Evolutionary conservation across 1,284 basidiomycete genomes (phyloP).

Genomic region (Dichomitus squalens): DNA sequence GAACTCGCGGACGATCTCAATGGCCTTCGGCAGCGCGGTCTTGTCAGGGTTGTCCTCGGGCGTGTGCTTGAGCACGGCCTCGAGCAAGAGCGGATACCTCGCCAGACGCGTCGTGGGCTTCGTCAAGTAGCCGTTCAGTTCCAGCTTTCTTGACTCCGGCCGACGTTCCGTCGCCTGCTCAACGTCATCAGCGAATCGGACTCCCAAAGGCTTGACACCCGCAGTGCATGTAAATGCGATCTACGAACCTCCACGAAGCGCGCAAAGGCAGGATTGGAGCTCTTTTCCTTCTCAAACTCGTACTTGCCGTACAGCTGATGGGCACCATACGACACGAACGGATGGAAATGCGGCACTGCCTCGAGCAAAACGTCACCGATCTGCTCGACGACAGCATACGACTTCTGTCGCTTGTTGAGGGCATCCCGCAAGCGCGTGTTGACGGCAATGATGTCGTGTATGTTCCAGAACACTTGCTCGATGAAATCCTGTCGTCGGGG

Average conservation of each 20-base stretch:
- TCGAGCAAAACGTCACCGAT: constrained; percentile 95
- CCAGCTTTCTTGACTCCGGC: constrained; percentile 95
- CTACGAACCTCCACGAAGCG: constrained; percentile 88
- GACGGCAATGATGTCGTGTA: constrained; percentile 91
- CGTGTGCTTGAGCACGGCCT: constrained; percentile 93
- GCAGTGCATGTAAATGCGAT: no score
- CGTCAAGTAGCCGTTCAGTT: constrained; percentile 97
- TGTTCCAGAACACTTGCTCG: constrained; percentile 97
- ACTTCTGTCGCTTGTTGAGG: constrained; percentile 95
- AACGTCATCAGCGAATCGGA: constrained; percentile 11
- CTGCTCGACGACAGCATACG: constrained; percentile 88
- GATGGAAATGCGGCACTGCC: constrained; percentile 84
- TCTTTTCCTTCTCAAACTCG: constrained; percentile 99
- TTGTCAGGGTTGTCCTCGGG: constrained; percentile 92
- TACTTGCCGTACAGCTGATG: constrained; percentile 99
- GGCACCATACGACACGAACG: constrained; percentile 94
- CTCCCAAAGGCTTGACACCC: no score
- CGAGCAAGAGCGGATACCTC: constrained; percentile 91
- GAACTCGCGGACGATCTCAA: constrained; percentile 83
- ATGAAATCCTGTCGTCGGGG: constrained; percentile 86
- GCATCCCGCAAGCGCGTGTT: constrained; percentile 90
- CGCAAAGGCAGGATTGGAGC: constrained; percentile 90
- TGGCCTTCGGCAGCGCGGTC: constrained; percentile 74
- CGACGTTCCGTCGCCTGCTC: constrained; percentile 84
- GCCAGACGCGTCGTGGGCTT: constrained; percentile 98